Evolutionary conservation across 345 rosid species (phyloP).

Genomic region (Acer negundo): DNA sequence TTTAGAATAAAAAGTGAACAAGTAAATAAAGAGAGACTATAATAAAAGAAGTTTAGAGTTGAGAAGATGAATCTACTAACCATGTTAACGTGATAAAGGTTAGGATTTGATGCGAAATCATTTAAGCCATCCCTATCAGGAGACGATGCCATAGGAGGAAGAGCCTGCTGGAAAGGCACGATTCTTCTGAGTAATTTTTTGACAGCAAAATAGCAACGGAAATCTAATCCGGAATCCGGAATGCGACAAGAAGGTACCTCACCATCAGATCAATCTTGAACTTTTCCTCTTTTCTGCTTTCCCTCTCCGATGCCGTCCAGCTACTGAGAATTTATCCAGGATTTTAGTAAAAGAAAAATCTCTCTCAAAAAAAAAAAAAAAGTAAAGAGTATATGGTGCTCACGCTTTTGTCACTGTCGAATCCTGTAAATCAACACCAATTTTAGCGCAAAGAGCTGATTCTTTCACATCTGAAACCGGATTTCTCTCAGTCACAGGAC

Average conservation of each 20-base stretch:
- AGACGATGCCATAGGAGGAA: slow-evolving; percentile 43
- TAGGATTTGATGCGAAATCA: slow-evolving; percentile 30
- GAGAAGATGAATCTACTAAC: slow-evolving; percentile 17
- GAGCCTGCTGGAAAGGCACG: slow-evolving; percentile 42
- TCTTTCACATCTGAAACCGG: slow-evolving; percentile 19
- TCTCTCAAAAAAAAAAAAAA: slow-evolving; percentile 16
- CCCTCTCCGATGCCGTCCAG: slow-evolving; percentile 15
- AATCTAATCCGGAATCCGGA: slow-evolving; percentile 26
- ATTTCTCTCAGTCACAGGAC: slow-evolving; percentile 18
- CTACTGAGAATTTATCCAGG: slow-evolving; percentile 29
- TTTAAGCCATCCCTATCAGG: slow-evolving; percentile 24
- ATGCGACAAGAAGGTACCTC: slow-evolving; percentile 34
- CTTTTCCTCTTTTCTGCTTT: slow-evolving; percentile 35
- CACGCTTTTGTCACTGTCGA: slow-evolving; percentile 39
- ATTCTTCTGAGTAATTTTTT: slow-evolving; percentile 28
- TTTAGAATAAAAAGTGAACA: too few relatives aligned
- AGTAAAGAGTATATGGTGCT: slow-evolving; percentile 23
- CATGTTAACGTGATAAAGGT: slow-evolving; percentile 15
- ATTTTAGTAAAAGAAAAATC: slow-evolving; percentile 10
- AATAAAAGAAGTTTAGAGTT: not conserved
- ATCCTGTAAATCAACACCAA: slow-evolving; percentile 32
- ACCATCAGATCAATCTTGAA: slow-evolving; percentile 63
- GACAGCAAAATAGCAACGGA: slow-evolving; percentile 25
- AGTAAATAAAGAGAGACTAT: too few relatives aligned
- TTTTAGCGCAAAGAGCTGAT: slow-evolving; percentile 14